Conservation (phyloP, 352 stramenopile genomes). For the Pythium brassicae region DNA sequence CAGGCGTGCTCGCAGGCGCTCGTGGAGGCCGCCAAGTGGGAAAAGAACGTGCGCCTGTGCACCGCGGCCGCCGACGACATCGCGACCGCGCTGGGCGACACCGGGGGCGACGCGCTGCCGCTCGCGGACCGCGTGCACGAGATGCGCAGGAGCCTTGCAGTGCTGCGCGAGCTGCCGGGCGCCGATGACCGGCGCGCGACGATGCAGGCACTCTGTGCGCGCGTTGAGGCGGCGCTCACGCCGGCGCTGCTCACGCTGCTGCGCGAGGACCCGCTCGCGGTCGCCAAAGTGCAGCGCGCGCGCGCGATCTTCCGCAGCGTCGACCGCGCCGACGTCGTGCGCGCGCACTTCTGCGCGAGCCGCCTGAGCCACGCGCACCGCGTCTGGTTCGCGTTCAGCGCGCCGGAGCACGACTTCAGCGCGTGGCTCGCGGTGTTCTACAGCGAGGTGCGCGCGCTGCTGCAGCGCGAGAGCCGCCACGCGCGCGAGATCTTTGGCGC, state of each 20-base stretch:
- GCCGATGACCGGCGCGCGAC: constrained; percentile 48
- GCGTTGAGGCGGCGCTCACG: constrained; percentile 52
- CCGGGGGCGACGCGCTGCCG: constrained; percentile 7
- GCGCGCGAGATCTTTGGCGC: constrained; percentile 43
- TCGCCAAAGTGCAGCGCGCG: constrained; percentile 38
- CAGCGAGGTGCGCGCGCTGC: constrained; percentile 40
- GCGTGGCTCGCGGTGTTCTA: constrained; percentile 60
- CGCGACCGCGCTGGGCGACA: not conserved
- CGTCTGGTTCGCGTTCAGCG: constrained; percentile 47
- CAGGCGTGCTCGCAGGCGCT: constrained; percentile 62
- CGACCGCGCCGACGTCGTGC: constrained; percentile 32
- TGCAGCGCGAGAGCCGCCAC: constrained; percentile 46
- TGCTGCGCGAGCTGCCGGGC: constrained; percentile 59
- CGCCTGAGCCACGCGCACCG: constrained; percentile 50
- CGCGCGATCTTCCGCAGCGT: constrained; percentile 52
- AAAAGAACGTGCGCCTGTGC: constrained; percentile 56
- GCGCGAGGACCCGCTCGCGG: constrained; percentile 34
- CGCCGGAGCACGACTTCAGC: constrained; percentile 7
- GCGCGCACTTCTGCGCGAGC: constrained; percentile 38
- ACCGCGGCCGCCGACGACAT: constrained; percentile 38
- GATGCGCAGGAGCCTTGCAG: constrained; percentile 59
- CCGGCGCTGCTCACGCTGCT: constrained; percentile 37
- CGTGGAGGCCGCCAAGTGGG: constrained; percentile 64
- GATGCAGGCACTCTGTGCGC: constrained; percentile 38
- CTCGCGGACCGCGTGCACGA: constrained; percentile 49